Evolutionary conservation across 331 rosid species (phyloP), one percentile per base, ranked within the genome.

Genomic region (Quercus tomentella): DNA sequence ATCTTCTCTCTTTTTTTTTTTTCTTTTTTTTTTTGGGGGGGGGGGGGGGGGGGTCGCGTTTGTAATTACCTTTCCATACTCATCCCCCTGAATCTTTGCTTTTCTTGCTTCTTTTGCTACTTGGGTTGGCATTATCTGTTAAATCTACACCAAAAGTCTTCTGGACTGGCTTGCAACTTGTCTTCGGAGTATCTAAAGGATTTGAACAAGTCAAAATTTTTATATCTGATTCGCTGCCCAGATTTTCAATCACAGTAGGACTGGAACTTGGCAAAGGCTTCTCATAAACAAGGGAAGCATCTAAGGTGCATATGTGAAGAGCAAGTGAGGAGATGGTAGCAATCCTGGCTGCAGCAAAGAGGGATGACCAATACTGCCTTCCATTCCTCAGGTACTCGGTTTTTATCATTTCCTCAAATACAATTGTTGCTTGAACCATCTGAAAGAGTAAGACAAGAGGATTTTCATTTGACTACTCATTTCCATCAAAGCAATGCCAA

Each of bases 301-400:
- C 99, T 63, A 95, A 97, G 73, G 99, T 81, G 88, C 89, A 91
- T 79, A 93, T 87, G 14, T 97, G 92, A 61, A 95, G 91, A 54
- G 99, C 91, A 70, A 95, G 97, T 72, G 99, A 79, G 67, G 99
- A 86, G 73, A 93, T 65, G 3, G 96, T 91, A 25, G 99, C 88
- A 74, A 88, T 89, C 83, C 86, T 90, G 77, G 94, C 96, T 26
- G 99, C 99, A 81, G 97, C 99, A 17, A 94, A 89, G 81, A 86
- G 92, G 54, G 99, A 90, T 33, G 97, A 95, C 99, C 99, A 95
- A 85, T 95, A 95, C 96, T 97, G 93, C 99, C 99, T 91, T 77
- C 89, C 97, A 91, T 89, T 93, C 87, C 86, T 90, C 28, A 95
- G 84, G 87, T 90, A 88, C 58, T 91, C 94, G 0, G 94, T 85